These are phyloP conservation scores for Leavenworthia alabamica DNA, from an alignment of 345 rosid species.

Conservation along the genomic window DNA sequence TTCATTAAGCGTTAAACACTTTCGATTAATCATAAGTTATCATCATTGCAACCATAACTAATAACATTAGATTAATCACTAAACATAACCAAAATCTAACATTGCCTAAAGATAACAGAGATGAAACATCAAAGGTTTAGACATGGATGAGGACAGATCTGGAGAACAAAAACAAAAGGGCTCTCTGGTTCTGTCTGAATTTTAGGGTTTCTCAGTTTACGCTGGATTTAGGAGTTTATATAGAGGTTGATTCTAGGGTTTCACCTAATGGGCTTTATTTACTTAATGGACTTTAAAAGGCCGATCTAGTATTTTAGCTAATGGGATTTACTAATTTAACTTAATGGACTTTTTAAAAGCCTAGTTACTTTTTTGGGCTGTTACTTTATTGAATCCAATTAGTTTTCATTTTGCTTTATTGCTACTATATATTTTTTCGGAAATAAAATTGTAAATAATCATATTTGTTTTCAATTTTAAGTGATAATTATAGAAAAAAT, in stretches of 20 bases:
- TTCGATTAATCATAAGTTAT: conserved; percentile 21
- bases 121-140: no score
- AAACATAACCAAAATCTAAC: not conserved
- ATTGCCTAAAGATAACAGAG: not conserved
- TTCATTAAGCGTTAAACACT: conserved; percentile 36
- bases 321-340: not conserved
- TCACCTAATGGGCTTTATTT: not conserved
- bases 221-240: conserved; percentile 3
- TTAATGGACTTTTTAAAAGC: not conserved
- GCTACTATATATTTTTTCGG: no score
- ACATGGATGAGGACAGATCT: no score
- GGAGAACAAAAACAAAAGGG: no score
- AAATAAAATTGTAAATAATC: no score
- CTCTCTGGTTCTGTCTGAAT: not conserved
- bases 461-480: no score
- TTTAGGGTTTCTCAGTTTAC: conserved; percentile 14
- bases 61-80: not conserved
- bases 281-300: not conserved
- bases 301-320: not conserved
- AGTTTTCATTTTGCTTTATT: no score
- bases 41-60: conserved; percentile 42
- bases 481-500: no score
- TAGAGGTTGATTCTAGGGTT: conserved; percentile 12
- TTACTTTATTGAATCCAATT: not conserved
- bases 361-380: not conserved